These are phyloP conservation scores for Triticum monococcum DNA, from an alignment of 176 grass and related monocot species.

Conservation along the genomic window DNA sequence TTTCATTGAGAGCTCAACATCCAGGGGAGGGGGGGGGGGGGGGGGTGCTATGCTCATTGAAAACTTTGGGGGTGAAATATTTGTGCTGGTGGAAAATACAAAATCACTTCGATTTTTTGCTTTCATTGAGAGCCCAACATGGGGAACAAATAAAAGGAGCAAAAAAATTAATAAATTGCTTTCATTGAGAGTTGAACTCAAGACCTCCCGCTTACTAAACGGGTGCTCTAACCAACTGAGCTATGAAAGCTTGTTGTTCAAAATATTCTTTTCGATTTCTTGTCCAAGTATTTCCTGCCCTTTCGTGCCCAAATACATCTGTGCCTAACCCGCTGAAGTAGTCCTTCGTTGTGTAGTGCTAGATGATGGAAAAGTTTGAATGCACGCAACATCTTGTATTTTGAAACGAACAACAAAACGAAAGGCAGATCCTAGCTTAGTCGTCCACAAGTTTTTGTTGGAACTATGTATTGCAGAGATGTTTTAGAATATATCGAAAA, in stretches of 20 bases:
- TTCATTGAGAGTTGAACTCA: slow-evolving; percentile 91
- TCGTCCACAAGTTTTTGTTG: background rate
- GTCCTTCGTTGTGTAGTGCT: background rate
- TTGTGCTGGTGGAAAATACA: too few species aligned
- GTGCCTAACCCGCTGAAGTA: background rate
- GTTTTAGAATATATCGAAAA: too few species aligned
- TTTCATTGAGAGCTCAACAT: slow-evolving; percentile 71
- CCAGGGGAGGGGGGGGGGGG: too few species aligned
- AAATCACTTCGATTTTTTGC: too few species aligned
- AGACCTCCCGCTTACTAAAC: slow-evolving; percentile 94
- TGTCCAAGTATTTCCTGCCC: too few species aligned
- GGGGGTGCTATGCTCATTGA: too few species aligned
- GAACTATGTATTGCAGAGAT: too few species aligned
- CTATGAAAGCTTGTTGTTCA: slow-evolving; percentile 45
- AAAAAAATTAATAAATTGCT: slow-evolving; percentile 6
- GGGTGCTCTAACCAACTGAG: slow-evolving; percentile 94
- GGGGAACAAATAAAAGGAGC: too few species aligned
- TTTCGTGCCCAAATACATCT: background rate
- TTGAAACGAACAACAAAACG: background rate
- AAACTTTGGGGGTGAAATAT: too few species aligned
- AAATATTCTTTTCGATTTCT: too few species aligned
- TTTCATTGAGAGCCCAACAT: too few species aligned
- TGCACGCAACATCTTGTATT: background rate
- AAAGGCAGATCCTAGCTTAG: too few species aligned
- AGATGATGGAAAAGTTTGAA: background rate